Percentiles rank a stretch among this genome's conserved stretches.
Conservation (phyloP, 2,329 filamentous ascomycete genomes). For the Acephala macrosclerotiorum region DNA sequence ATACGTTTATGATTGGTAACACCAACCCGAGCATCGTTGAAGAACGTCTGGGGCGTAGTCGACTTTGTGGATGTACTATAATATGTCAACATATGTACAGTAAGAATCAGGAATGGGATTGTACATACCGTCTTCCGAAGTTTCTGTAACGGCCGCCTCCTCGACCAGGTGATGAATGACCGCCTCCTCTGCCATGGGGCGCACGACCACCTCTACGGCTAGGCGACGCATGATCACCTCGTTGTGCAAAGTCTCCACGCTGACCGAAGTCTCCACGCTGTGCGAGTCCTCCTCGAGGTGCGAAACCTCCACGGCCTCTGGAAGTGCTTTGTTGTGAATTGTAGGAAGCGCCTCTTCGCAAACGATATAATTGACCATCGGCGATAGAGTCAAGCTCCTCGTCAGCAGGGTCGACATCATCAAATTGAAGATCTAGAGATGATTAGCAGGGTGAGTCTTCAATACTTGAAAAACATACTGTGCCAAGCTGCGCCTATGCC, state of each 20-base stretch:
- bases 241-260: background rate
- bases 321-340: background rate
- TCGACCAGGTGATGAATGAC: conserved; percentile 1
- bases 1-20: background rate
- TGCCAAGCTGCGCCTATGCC: conserved; percentile 29
- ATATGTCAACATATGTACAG: background rate
- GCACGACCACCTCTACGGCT: background rate
- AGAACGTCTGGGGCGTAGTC: background rate
- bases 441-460: conserved; percentile 12
- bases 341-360: conserved; percentile 28
- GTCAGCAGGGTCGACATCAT: conserved; percentile 34
- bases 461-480: conserved; percentile 29
- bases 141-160: background rate
- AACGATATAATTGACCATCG: conserved; percentile 39
- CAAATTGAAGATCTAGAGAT: conserved; percentile 30
- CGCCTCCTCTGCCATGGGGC: too few relatives aligned
- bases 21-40: conserved; percentile 4
- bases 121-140: background rate
- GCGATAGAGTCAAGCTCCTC: conserved; percentile 37
- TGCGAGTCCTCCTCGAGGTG: background rate
- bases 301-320: conserved; percentile 17
- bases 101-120: background rate
- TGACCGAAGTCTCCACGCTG: background rate
- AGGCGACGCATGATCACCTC: background rate
- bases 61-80: background rate